phyloP scores from a whole-genome alignment of 805 yeast genomes.

The Brettanomyces bruxellensis region DNA sequence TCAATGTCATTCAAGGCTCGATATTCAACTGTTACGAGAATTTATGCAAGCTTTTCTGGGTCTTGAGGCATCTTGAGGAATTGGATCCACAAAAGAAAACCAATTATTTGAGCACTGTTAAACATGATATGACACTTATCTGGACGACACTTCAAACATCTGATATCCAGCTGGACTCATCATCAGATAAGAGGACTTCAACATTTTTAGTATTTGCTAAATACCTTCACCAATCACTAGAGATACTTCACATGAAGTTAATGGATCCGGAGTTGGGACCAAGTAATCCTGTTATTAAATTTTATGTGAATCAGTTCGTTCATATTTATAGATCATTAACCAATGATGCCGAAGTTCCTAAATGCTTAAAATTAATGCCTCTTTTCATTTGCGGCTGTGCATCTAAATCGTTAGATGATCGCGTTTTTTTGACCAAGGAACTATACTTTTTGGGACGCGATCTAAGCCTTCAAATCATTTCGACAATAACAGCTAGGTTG shows the following conservation, averaged over 20 bases:
- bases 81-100: conserved; percentile 4
- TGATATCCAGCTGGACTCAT: conserved; percentile 18
- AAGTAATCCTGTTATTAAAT: conserved; percentile 16
- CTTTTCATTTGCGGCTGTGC: conserved; percentile 23
- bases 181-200: not conserved
- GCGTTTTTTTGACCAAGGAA: conserved; percentile 21
- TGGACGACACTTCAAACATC: conserved; percentile 24
- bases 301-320: conserved; percentile 19
- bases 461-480: conserved; percentile 8
- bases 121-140: conserved; percentile 17
- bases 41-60: conserved; percentile 29
- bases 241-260: conserved; percentile 19
- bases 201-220: conserved; percentile 13
- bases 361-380: conserved; percentile 12
- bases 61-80: conserved; percentile 14
- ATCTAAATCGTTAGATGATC: conserved; percentile 13
- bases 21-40: conserved; percentile 28
- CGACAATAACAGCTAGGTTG: conserved; percentile 11
- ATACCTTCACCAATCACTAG: conserved; percentile 17
- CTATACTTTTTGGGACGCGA: conserved; percentile 10
- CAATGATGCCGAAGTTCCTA: conserved; percentile 2
- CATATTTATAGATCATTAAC: conserved; percentile 4
- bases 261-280: conserved; percentile 11
- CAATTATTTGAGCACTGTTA: conserved; percentile 9
- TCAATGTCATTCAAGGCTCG: conserved; percentile 31